phyloP scores from a whole-genome alignment of 2,329 filamentous ascomycete species.

The Botrytis pseudocinerea region DNA sequence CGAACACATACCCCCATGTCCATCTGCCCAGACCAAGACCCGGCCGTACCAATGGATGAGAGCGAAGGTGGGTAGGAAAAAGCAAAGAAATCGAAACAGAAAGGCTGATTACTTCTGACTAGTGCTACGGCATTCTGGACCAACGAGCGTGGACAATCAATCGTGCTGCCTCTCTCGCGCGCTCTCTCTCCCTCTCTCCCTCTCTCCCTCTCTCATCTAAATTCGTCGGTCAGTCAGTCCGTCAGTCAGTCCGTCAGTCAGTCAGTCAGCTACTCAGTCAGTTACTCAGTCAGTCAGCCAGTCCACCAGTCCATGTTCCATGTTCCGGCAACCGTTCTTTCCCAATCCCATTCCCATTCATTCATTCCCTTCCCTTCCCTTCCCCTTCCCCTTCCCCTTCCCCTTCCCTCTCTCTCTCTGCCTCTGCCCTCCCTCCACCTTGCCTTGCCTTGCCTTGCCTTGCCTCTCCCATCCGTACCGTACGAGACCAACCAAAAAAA shows the following conservation, averaged over 20 bases:
- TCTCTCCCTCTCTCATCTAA: neutral
- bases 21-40: conserved; percentile 6
- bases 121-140: neutral
- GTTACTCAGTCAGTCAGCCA: neutral
- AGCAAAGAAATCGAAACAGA: conserved; percentile 2
- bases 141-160: neutral
- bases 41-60: neutral
- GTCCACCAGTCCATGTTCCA: neutral
- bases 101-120: neutral
- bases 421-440: neutral
- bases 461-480: neutral
- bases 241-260: neutral
- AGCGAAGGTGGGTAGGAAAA: neutral
- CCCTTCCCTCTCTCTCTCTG: neutral
- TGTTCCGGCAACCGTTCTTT: conserved; percentile 22
- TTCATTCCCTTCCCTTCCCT: neutral
- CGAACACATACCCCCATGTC: neutral
- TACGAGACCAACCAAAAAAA: neutral
- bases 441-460: neutral
- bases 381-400: neutral
- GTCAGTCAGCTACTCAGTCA: neutral
- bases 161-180: no score
- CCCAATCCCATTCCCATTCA: conserved; percentile 16
- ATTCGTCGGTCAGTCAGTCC: neutral
- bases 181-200: neutral